Conservation (phyloP, 495 filamentous ascomycete genomes). For the Pyrenopolyporus hunteri region DNA sequence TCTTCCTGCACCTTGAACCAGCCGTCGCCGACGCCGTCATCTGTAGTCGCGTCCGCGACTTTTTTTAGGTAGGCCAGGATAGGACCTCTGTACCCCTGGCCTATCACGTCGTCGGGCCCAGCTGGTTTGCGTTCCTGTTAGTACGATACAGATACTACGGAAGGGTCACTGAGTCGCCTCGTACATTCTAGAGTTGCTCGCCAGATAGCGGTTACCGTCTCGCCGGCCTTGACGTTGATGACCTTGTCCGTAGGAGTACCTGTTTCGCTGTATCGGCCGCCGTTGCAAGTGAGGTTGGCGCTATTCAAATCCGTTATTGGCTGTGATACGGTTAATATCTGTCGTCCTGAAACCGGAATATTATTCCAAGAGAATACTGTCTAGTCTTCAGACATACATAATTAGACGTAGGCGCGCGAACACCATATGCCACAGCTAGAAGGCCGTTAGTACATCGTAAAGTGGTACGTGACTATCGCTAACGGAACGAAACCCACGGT, state of each 20-base stretch:
- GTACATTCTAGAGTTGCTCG: slow-evolving; percentile 54
- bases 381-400: slow-evolving; percentile 37
- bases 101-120: slow-evolving; percentile 55
- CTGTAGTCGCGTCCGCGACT: slow-evolving; percentile 51
- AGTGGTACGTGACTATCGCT: background rate
- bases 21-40: slow-evolving; percentile 52
- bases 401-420: slow-evolving; percentile 51
- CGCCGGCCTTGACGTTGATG: slow-evolving; percentile 57
- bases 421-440: slow-evolving; percentile 40
- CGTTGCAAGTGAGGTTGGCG: slow-evolving; percentile 60
- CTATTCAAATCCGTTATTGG: slow-evolving; percentile 61
- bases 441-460: slow-evolving; percentile 1
- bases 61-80: slow-evolving; percentile 60
- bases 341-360: background rate
- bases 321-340: slow-evolving; percentile 11
- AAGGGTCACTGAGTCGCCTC: background rate
- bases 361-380: background rate
- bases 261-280: slow-evolving; percentile 63
- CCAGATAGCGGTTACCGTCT: slow-evolving; percentile 56
- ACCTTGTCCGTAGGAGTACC: slow-evolving; percentile 49
- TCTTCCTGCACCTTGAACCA: slow-evolving; percentile 55
- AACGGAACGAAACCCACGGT: slow-evolving; percentile 13
- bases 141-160: background rate
- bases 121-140: slow-evolving; percentile 19
- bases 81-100: slow-evolving; percentile 56